Evolutionary conservation across 1,139 yeast species (phyloP).

Genomic region (Petasospora rhodanensis): DNA sequence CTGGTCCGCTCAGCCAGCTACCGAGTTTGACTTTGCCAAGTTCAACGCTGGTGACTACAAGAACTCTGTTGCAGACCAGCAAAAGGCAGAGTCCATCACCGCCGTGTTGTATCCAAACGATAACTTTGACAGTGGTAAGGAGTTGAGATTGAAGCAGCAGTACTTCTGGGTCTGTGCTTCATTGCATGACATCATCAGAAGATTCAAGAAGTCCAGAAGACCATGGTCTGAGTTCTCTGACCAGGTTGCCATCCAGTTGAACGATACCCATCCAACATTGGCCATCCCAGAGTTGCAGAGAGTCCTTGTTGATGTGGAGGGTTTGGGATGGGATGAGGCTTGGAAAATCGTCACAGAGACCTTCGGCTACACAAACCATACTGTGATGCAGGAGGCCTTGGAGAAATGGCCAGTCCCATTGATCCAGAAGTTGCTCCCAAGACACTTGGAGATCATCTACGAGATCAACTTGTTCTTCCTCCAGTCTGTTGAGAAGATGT

Average conservation of each 20-base stretch:
- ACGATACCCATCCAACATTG: slow-evolving; percentile 93
- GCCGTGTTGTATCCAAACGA: slow-evolving; percentile 92
- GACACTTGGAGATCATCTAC: slow-evolving; percentile 88
- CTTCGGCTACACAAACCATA: slow-evolving; percentile 91
- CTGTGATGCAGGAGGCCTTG: slow-evolving; percentile 91
- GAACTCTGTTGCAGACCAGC: slow-evolving; percentile 80
- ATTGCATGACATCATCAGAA: slow-evolving; percentile 82
- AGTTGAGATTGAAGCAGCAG: slow-evolving; percentile 88
- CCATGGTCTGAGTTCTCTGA: slow-evolving; percentile 84
- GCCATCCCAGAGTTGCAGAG: slow-evolving; percentile 90
- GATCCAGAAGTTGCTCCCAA: slow-evolving; percentile 73
- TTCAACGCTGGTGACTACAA: slow-evolving; percentile 91
- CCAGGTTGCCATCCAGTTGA: slow-evolving; percentile 85
- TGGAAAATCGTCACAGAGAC: slow-evolving; percentile 80
- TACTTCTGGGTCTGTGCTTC: slow-evolving; percentile 98
- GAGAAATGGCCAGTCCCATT: slow-evolving; percentile 94
- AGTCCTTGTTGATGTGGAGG: slow-evolving; percentile 78
- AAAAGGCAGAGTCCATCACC: slow-evolving; percentile 85
- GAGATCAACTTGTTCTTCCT: slow-evolving; percentile 80
- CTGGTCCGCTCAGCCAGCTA: slow-evolving; percentile 88
- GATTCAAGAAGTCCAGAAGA: slow-evolving; percentile 77
- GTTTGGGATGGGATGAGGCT: slow-evolving; percentile 74
- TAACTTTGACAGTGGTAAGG: slow-evolving; percentile 88
- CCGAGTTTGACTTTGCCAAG: slow-evolving; percentile 87
- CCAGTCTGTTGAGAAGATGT: slow-evolving; percentile 66